Conservation (phyloP, 2,329 filamentous ascomycete species). For the Trichoderma breve region DNA sequence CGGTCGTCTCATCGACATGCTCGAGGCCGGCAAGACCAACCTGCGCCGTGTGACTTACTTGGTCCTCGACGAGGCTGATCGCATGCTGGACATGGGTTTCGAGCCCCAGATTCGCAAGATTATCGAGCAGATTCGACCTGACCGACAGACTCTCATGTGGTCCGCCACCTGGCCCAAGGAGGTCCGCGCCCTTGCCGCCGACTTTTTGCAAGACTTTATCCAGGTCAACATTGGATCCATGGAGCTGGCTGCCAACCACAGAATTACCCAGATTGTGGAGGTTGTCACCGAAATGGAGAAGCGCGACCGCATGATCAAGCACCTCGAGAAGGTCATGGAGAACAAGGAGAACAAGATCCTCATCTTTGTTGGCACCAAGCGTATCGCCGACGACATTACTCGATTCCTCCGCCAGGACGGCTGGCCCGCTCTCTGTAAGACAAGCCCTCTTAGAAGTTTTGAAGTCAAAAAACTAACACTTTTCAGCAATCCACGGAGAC, state of each 20-base stretch:
- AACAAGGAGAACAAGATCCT: constrained; percentile 93
- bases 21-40: constrained; percentile 97
- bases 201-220: constrained; percentile 94
- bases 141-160: constrained; percentile 99
- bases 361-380: constrained; percentile 91
- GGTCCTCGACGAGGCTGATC: constrained; percentile 97
- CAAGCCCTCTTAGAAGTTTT: no score
- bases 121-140: constrained; percentile 92
- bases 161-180: constrained; percentile 99
- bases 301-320: constrained; percentile 95
- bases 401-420: constrained; percentile 96
- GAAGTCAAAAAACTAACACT: constrained; percentile 1
- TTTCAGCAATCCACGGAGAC: constrained; percentile 89
- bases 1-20: constrained; percentile 96
- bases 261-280: constrained; percentile 97
- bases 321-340: constrained; percentile 97
- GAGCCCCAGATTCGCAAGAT: constrained; percentile 99
- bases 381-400: constrained; percentile 96
- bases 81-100: constrained; percentile 99
- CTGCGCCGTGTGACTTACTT: constrained; percentile 96
- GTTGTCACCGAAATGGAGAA: constrained; percentile 96
- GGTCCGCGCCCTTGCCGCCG: constrained; percentile 83
- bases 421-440: constrained; percentile 91
- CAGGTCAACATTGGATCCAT: constrained; percentile 98
- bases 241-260: constrained; percentile 94